phyloP scores from a whole-genome alignment of 768 basidiomycete species.

The Podaxis sp. region DNA sequence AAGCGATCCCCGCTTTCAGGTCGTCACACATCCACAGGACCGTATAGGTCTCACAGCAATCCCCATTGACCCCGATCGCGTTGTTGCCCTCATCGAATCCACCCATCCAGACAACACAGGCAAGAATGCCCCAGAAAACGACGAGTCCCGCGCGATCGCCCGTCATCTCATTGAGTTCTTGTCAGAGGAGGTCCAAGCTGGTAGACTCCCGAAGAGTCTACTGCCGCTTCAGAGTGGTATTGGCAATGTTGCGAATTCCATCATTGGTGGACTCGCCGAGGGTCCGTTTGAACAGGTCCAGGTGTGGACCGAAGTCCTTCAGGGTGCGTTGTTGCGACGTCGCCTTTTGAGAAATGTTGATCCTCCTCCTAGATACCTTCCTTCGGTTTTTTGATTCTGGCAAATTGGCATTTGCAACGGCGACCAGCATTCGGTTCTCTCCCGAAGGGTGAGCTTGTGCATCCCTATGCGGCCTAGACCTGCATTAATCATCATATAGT shows the following conservation, averaged over 20 bases:
- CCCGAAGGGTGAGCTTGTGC: constrained; percentile 34
- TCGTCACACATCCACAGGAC: constrained; percentile 43
- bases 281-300: constrained; percentile 49
- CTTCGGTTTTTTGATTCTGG: constrained; percentile 47
- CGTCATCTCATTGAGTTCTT: constrained; percentile 45
- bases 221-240: constrained; percentile 49
- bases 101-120: constrained; percentile 45
- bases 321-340: constrained; percentile 24
- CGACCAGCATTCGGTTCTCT: constrained; percentile 46
- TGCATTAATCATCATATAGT: constrained; percentile 16
- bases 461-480: background rate
- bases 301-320: constrained; percentile 51
- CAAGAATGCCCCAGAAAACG: constrained; percentile 43
- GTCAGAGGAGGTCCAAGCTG: constrained; percentile 38
- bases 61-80: constrained; percentile 47
- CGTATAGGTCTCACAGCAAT: constrained; percentile 46
- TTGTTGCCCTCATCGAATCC: constrained; percentile 44
- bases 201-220: constrained; percentile 39
- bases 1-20: constrained; percentile 22
- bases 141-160: constrained; percentile 42
- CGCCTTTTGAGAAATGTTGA: background rate
- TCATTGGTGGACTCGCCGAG: constrained; percentile 48
- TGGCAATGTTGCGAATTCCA: constrained; percentile 49
- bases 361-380: constrained; percentile 36
- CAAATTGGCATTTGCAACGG: constrained; percentile 46